These are phyloP conservation scores for Rhizopus microsporus DNA, from an alignment of 371 early-diverging fungal genomes.

Conservation along the genomic window DNA sequence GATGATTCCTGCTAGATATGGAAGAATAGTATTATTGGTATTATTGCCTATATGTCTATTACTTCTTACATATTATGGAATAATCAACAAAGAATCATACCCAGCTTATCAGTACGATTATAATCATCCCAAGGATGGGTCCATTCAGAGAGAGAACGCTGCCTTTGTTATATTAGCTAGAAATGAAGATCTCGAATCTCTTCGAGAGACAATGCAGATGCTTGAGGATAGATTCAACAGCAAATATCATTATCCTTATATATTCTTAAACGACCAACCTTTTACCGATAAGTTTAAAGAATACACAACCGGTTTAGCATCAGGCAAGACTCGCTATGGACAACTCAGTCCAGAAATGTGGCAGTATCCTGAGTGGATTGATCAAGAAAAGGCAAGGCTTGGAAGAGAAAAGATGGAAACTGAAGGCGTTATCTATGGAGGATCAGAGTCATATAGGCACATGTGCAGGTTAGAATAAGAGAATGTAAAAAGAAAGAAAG, in stretches of 20 bases:
- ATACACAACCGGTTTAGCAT: slow-evolving; percentile 52
- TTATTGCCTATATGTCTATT: slow-evolving; percentile 21
- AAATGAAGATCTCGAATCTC: slow-evolving; percentile 70
- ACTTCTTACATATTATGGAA: slow-evolving; percentile 15
- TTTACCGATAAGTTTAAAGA: slow-evolving; percentile 59
- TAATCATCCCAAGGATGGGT: slow-evolving; percentile 1
- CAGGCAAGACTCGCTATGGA: slow-evolving; percentile 56
- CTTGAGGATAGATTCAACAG: slow-evolving; percentile 78
- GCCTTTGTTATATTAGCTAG: slow-evolving; percentile 62
- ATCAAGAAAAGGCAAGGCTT: slow-evolving; percentile 57
- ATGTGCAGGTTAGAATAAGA: slow-evolving; percentile 78
- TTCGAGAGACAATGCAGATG: slow-evolving; percentile 63
- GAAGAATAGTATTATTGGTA: slow-evolving; percentile 19
- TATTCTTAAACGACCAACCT: slow-evolving; percentile 68
- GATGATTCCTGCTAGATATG: slow-evolving; percentile 27
- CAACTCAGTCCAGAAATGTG: slow-evolving; percentile 66
- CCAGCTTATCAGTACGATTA: slow-evolving; percentile 21
- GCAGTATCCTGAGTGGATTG: slow-evolving; percentile 67
- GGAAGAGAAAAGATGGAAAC: slow-evolving; percentile 58
- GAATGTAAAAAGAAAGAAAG: background rate
- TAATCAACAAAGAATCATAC: slow-evolving; percentile 8
- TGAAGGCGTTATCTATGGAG: slow-evolving; percentile 80
- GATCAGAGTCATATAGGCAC: slow-evolving; percentile 85
- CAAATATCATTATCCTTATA: slow-evolving; percentile 77
- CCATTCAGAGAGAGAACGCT: slow-evolving; percentile 50